These are phyloP conservation scores for Hypoxylon sp. DNA, from an alignment of 2,329 filamentous ascomycete genomes.

Conservation along the genomic window DNA sequence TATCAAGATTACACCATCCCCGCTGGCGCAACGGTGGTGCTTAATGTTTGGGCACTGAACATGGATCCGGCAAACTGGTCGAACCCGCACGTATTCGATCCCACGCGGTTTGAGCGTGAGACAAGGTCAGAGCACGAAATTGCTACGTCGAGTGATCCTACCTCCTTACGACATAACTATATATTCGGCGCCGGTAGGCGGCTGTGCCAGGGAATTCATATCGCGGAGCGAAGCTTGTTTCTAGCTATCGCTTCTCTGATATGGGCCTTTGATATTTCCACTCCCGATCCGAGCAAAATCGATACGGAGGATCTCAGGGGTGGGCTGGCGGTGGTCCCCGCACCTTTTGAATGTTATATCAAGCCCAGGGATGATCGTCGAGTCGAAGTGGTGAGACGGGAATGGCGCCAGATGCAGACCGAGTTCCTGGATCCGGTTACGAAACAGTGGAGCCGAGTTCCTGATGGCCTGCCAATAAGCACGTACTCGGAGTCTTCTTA, in stretches of 20 bases:
- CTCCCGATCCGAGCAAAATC: conserved; percentile 11
- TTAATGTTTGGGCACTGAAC: conserved; percentile 56
- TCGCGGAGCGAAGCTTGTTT: conserved; percentile 50
- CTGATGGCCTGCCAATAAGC: conserved; percentile 7
- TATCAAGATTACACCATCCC: conserved; percentile 58
- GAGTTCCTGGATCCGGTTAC: conserved; percentile 16
- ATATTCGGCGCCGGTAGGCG: conserved; percentile 42
- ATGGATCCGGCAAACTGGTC: conserved; percentile 14
- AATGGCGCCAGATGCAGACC: conserved; percentile 10
- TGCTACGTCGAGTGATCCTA: conserved; percentile 47
- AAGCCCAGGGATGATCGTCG: conserved; percentile 8
- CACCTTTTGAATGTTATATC: conserved; percentile 15
- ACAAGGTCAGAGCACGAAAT: conserved; percentile 47
- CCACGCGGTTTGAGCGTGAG: conserved; percentile 48
- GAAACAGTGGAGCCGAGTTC: conserved; percentile 18
- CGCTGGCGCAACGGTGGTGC: conserved; percentile 56
- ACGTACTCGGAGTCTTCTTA: conserved; percentile 11
- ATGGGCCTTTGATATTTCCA: conserved; percentile 60
- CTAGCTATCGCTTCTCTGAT: conserved; percentile 60
- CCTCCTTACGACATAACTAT: conserved; percentile 39
- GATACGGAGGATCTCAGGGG: conserved; percentile 21
- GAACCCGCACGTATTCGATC: conserved; percentile 56
- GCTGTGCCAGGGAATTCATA: conserved; percentile 63
- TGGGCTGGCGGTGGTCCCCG: conserved; percentile 9
- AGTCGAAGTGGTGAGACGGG: conserved; percentile 9